Evolutionary conservation across 2,329 filamentous ascomycete species (phyloP).

Genomic region (Purpureocillium lavendulum): DNA sequence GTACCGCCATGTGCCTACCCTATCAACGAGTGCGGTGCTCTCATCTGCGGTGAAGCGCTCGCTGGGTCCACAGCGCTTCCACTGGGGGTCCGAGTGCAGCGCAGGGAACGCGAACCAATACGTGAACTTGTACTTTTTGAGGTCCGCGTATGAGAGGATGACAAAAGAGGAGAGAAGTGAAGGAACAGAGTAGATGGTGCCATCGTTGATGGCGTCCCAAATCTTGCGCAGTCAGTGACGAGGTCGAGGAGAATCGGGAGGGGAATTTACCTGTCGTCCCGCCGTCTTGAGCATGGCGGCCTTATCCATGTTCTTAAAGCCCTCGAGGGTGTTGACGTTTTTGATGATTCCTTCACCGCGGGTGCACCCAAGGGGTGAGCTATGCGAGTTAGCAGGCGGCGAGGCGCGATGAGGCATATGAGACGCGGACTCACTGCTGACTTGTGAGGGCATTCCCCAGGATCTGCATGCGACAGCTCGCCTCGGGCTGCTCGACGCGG

Average conservation of each 20-base stretch:
- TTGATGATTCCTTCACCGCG: conserved; percentile 90
- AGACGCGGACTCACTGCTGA: conserved; percentile 56
- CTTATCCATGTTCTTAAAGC: conserved; percentile 82
- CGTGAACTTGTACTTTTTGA: conserved; percentile 97
- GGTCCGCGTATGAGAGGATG: conserved; percentile 84
- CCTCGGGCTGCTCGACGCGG: conserved; percentile 61
- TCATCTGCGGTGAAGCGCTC: conserved; percentile 56
- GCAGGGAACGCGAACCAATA: conserved; percentile 98
- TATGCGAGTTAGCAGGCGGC: conserved; percentile 27
- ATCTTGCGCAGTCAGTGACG: too few relatives aligned
- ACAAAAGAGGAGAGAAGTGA: conserved; percentile 85
- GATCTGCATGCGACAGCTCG: conserved; percentile 84
- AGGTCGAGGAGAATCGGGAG: too few relatives aligned
- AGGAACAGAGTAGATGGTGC: conserved; percentile 90
- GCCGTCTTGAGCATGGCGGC: conserved; percentile 67
- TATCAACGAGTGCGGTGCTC: conserved; percentile 70
- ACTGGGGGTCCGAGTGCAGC: conserved; percentile 78
- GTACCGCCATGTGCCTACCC: conserved; percentile 82
- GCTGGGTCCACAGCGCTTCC: conserved; percentile 55
- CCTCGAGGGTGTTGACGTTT: conserved; percentile 93
- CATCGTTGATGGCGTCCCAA: conserved; percentile 96
- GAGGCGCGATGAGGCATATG: neutral
- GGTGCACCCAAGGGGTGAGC: conserved; percentile 61
- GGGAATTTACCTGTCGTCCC: conserved; percentile 61
- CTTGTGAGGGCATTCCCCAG: conserved; percentile 78